Base-by-base conservation (phyloP, 805 yeast genomes). In the Blastobotrys attinorum region DNA sequence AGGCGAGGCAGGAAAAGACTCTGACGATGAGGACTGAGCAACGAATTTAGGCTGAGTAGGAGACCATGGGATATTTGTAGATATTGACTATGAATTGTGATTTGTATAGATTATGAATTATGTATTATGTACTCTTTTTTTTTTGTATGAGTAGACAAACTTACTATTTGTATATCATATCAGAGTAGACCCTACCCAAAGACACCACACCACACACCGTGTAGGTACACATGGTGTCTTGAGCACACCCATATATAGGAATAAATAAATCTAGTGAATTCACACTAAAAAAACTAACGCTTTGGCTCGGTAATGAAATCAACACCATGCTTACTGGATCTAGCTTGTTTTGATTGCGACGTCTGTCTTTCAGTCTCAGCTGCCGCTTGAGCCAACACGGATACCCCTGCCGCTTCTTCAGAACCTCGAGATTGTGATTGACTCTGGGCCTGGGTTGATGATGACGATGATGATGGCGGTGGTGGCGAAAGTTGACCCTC, bases 251-350 rank as follows among this genome's bases (percentile, higher is more conserved):
- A n/a, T n/a, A n/a, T n/a, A n/a, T n/a, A n/a, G n/a, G n/a, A n/a
- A n/a, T n/a, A n/a, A n/a, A n/a, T n/a, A n/a, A n/a, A n/a, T n/a
- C n/a, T n/a, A n/a, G n/a, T n/a, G n/a, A n/a, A n/a, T n/a, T n/a
- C n/a, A n/a, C n/a, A n/a, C n/a, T n/a, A n/a, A n/a, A n/a, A n/a
- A n/a, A n/a, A 25, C 29, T 25, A 25, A 8, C 11, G 29, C 29
- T 25, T 25, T 11, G 29, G 29, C 29, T 37, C 39, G 16, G 52
- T 53, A 47, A 53, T 53, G 37, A 50, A 53, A 25, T 50, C 49
- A 15, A 53, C 57, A 21, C 47, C 48, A 31, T 53, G 57, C 34
- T 48, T 52, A 11, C 45, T 44, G 16, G 48, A 41, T 27, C 53
- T 22, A 2, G 18, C 21, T 25, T 44, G 39, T 11, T n/a, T 22